phyloP scores from a whole-genome alignment of 1,284 basidiomycete species.

The Paramarasmius palmivorus region DNA sequence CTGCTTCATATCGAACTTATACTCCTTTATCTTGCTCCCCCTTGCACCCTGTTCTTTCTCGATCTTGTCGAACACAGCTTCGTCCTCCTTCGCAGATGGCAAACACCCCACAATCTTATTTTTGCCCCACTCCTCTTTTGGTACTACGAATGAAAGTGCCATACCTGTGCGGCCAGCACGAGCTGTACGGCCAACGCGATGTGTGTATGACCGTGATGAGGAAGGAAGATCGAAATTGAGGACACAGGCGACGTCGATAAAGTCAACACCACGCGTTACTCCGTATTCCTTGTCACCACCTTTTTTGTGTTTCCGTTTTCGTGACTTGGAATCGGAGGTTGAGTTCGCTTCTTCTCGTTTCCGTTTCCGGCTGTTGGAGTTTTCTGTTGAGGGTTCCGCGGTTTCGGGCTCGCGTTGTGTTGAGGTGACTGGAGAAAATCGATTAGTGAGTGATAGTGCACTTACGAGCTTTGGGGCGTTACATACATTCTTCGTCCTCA shows the following conservation, averaged over 20 bases:
- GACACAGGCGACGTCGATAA: constrained; percentile 96
- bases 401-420: constrained; percentile 49
- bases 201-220: constrained; percentile 89
- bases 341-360: constrained; percentile 36
- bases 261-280: constrained; percentile 96
- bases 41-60: constrained; percentile 72
- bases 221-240: constrained; percentile 97
- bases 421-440: constrained; percentile 43
- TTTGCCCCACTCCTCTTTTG: constrained; percentile 74
- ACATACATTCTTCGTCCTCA: constrained; percentile 47
- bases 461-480: background rate
- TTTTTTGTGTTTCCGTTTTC: constrained; percentile 38
- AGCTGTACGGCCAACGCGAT: constrained; percentile 95
- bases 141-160: constrained; percentile 89
- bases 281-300: constrained; percentile 81
- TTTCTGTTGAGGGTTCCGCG: constrained; percentile 18
- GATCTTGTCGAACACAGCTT: constrained; percentile 77
- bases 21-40: constrained; percentile 85
- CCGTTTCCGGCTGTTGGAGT: constrained; percentile 34
- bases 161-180: constrained; percentile 94
- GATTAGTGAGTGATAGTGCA: constrained; percentile 5
- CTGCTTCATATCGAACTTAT: constrained; percentile 91
- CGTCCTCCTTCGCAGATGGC: constrained; percentile 74
- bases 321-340: constrained; percentile 29
- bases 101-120: constrained; percentile 70